These are phyloP conservation scores for Aspergillus uvarum DNA, from an alignment of 2,329 filamentous ascomycete species.

Conservation along the genomic window DNA sequence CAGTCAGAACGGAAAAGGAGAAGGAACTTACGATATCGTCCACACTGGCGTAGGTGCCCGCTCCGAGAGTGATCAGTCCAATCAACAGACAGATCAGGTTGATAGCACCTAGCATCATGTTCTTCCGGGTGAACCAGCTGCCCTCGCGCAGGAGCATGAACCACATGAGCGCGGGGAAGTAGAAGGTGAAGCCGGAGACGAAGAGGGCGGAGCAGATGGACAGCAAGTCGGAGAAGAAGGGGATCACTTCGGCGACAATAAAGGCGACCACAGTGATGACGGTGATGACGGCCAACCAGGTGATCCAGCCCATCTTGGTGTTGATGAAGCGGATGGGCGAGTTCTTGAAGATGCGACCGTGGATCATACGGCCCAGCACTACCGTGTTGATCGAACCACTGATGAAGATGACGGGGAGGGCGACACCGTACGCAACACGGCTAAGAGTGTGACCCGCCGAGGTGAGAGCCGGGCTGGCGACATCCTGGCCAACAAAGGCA, in stretches of 20 bases:
- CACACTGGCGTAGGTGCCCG: conserved; percentile 70
- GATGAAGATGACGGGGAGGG: conserved; percentile 39
- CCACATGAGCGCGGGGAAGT: conserved; percentile 51
- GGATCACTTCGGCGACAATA: conserved; percentile 80
- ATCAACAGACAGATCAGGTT: conserved; percentile 70
- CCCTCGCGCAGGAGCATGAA: conserved; percentile 32
- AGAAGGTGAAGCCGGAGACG: conserved; percentile 88
- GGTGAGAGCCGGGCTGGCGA: conserved; percentile 34
- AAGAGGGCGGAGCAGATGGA: conserved; percentile 63
- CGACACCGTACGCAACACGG: conserved; percentile 35
- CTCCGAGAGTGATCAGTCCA: conserved; percentile 72
- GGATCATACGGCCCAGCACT: conserved; percentile 35
- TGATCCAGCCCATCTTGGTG: conserved; percentile 36
- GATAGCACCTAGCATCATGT: conserved; percentile 55
- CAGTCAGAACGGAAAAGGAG: not conserved
- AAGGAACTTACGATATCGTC: conserved; percentile 34
- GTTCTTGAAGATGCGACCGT: conserved; percentile 36
- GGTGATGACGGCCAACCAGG: conserved; percentile 31
- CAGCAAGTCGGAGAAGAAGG: conserved; percentile 72
- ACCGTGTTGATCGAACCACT: conserved; percentile 39
- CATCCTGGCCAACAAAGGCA: conserved; percentile 33
- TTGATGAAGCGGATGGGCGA: conserved; percentile 38
- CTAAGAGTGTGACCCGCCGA: conserved; percentile 29
- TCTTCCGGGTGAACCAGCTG: conserved; percentile 37
- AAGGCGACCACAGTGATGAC: conserved; percentile 75